Conservation (phyloP, 2,329 filamentous ascomycete species). For the Metarhizium anisopliae region DNA sequence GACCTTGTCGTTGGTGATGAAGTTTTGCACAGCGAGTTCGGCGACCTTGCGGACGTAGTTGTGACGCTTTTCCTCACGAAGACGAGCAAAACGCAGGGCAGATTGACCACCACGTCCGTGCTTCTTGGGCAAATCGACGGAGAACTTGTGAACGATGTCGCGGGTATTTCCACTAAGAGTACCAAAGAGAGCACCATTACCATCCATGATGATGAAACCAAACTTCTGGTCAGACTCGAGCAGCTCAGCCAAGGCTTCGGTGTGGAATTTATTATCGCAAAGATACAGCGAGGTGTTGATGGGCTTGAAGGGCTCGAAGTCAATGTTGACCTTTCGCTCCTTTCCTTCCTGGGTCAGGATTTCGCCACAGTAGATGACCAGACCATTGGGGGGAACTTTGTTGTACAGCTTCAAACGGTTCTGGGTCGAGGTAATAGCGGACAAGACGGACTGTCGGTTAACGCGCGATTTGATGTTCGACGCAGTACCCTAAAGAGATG, state of each 20-base stretch:
- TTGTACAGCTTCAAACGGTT: conserved; percentile 98
- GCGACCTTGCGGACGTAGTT: conserved; percentile 99
- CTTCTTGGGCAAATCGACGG: conserved; percentile 98
- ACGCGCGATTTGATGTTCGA: conserved; percentile 99
- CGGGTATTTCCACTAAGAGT: conserved; percentile 95
- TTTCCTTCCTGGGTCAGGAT: conserved; percentile 98
- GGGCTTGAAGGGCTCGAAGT: conserved; percentile 99
- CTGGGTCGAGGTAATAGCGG: conserved; percentile 97
- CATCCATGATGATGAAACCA: conserved; percentile 99
- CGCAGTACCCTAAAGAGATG: conserved; percentile 67
- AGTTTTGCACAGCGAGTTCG: conserved; percentile 96
- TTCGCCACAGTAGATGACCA: conserved; percentile 99
- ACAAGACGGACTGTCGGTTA: conserved; percentile 95
- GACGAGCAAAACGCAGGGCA: conserved; percentile 96
- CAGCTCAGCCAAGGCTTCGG: conserved; percentile 90
- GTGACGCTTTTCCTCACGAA: conserved; percentile 98
- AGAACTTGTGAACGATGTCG: conserved; percentile 96
- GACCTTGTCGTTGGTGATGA: conserved; percentile 96
- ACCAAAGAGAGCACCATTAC: conserved; percentile 94
- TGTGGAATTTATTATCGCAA: conserved; percentile 99
- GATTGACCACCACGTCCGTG: conserved; percentile 99
- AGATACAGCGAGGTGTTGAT: conserved; percentile 99
- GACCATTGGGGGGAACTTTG: conserved; percentile 94
- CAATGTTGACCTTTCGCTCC: conserved; percentile 99
- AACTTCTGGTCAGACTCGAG: conserved; percentile 99